Base-by-base conservation (phyloP, 495 filamentous ascomycete species). In the Penicillium longicatenatum region DNA sequence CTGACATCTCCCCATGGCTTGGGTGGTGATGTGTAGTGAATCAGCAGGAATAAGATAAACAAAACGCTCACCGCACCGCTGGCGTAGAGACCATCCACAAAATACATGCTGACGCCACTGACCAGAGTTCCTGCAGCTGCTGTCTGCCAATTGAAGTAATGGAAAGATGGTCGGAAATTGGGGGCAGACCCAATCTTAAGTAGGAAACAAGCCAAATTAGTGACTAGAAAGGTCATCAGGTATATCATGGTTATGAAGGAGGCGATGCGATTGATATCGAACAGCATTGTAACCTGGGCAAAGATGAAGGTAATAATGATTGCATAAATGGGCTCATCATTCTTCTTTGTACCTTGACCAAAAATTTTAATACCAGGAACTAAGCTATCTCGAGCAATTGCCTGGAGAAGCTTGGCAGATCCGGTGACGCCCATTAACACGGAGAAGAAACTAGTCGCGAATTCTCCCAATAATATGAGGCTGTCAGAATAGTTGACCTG, bases 141-240 rank as follows among this genome's bases (percentile, higher is more conserved):
- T 24, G 90, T 94, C 65, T 89, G 80, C 89, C 89, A 92, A 55
- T 86, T 92, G 75, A 95, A 95, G 66, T 91, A 91, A 59, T 89
- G 88, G 67, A 96, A 96, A 1, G 88, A 91, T 1, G 91, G 91
- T 30, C 91, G 79, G 63, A 96, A 96, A 66, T 96, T 96, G 8
- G 91, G 91, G 2, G 91, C 91, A n/a, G 90, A 92, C n/a, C 90
- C 86, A 47, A 95, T 91, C 69, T 94, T 96, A 39, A 96, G 74
- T 1, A 95, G 75, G 63, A 95, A 95, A 65, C 90, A 94, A 19
- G 91, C 91, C 5, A 96, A 76, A 59, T 94, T 96, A 64, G 86
- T 94, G 22, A 79, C 76, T 31, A 75, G 61, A 52, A 76, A 70
- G 29, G 84, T 85, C 76, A 90, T 89, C 58, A 92, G 82, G 60